Conservation (phyloP, 2,329 filamentous ascomycete species). For the Nothophoma quercina region DNA sequence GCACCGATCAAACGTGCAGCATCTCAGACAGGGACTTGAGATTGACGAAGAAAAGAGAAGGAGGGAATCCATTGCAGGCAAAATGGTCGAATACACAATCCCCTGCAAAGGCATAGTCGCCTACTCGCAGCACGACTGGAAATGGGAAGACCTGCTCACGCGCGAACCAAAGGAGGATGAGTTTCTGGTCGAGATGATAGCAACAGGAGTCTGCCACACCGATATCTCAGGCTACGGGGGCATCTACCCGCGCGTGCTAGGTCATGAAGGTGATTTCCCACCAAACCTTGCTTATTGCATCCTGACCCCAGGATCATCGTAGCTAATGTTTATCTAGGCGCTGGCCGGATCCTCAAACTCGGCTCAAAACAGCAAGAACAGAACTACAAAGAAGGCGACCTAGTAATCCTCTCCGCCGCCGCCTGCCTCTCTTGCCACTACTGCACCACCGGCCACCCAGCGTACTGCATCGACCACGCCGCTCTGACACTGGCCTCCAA, state of each 20-base stretch:
- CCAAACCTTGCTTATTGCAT: neutral
- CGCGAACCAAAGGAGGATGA: conserved; percentile 54
- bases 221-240: conserved; percentile 49
- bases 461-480: conserved; percentile 57
- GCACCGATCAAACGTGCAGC: too few relatives aligned
- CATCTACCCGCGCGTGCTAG: conserved; percentile 58
- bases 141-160: conserved; percentile 22
- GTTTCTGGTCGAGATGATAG: conserved; percentile 62
- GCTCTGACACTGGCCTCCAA: conserved; percentile 32
- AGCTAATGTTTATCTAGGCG: conserved; percentile 38
- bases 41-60: neutral
- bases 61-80: too few relatives aligned
- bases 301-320: neutral
- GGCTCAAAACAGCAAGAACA: conserved; percentile 49
- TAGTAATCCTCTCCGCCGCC: conserved; percentile 59
- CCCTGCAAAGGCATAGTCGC: conserved; percentile 26
- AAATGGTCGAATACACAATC: conserved; percentile 20
- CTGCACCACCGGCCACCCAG: conserved; percentile 55
- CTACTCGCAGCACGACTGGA: conserved; percentile 25
- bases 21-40: too few relatives aligned
- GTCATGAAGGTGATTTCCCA: conserved; percentile 56
- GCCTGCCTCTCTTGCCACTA: conserved; percentile 57
- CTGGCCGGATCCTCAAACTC: conserved; percentile 58
- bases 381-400: conserved; percentile 53
- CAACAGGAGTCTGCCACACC: conserved; percentile 64